These are phyloP conservation scores for Paraphoma sp. DNA, from an alignment of 2,329 filamentous ascomycete genomes.

Conservation along the genomic window DNA sequence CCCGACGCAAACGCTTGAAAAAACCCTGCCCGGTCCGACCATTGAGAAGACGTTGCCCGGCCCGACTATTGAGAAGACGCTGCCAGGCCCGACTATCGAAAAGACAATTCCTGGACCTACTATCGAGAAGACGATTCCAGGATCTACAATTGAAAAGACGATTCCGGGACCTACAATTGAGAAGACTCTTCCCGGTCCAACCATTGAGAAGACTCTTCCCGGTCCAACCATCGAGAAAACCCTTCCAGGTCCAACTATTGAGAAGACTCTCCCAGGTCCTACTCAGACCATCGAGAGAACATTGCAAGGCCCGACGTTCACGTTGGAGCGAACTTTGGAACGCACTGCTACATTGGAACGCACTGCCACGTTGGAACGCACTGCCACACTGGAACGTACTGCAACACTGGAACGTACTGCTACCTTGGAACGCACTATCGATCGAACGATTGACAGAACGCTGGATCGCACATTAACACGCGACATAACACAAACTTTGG, in stretches of 20 bases:
- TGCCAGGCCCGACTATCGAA: not conserved
- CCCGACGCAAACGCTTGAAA: slow-evolving; percentile 14
- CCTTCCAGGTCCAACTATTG: not conserved
- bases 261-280: not conserved
- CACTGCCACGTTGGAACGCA: not conserved
- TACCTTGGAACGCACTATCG: not conserved
- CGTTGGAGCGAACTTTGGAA: not conserved
- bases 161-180: slow-evolving; percentile 8
- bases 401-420: not conserved
- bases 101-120: not conserved
- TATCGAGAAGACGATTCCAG: not conserved
- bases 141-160: not conserved
- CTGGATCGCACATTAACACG: not conserved
- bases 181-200: not conserved
- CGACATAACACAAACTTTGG: not conserved
- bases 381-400: not conserved
- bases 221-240: not conserved
- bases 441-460: not conserved
- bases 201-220: not conserved
- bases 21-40: slow-evolving; percentile 5
- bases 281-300: not conserved
- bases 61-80: not conserved
- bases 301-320: not conserved
- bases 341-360: not conserved
- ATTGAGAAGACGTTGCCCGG: not conserved